These are phyloP conservation scores for Gamsiella multidivaricata DNA, from an alignment of 192 early-diverging fungal genomes.

Conservation along the genomic window DNA sequence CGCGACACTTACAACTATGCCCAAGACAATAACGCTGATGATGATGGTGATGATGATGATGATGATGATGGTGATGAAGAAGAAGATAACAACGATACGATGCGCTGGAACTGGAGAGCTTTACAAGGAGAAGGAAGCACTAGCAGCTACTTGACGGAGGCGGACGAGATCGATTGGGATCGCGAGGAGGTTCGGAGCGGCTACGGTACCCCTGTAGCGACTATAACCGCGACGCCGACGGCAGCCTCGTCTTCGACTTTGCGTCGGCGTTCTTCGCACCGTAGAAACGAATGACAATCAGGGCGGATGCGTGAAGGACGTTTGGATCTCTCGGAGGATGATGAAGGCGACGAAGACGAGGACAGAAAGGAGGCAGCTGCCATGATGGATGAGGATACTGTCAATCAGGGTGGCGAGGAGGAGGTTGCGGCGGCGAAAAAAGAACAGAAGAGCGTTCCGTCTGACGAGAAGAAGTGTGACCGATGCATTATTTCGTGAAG, in stretches of 20 bases:
- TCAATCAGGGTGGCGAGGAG: neutral
- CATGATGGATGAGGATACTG: neutral
- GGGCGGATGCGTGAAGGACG: slow-evolving; percentile 23
- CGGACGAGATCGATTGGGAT: slow-evolving; percentile 37
- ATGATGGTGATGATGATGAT: slow-evolving; percentile 1
- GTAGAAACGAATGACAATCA: slow-evolving; percentile 45
- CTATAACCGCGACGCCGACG: slow-evolving; percentile 2
- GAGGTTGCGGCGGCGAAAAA: neutral
- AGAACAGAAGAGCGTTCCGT: no score
- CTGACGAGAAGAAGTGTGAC: no score
- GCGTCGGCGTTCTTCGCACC: slow-evolving; percentile 11
- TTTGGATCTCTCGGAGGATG: slow-evolving; percentile 20
- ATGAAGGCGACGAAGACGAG: neutral
- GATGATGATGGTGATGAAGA: neutral
- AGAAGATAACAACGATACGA: neutral
- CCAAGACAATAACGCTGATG: neutral
- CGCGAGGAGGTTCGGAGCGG: slow-evolving; percentile 17
- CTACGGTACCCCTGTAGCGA: neutral
- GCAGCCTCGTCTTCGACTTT: neutral
- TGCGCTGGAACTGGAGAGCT: neutral
- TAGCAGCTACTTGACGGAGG: neutral
- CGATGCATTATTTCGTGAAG: no score
- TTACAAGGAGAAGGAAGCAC: neutral
- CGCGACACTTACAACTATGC: neutral
- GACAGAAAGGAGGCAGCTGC: neutral